Evolutionary conservation across 2,329 filamentous ascomycete species (phyloP), one percentile per base, ranked within the genome.

Genomic region (Claviceps purpurea): DNA sequence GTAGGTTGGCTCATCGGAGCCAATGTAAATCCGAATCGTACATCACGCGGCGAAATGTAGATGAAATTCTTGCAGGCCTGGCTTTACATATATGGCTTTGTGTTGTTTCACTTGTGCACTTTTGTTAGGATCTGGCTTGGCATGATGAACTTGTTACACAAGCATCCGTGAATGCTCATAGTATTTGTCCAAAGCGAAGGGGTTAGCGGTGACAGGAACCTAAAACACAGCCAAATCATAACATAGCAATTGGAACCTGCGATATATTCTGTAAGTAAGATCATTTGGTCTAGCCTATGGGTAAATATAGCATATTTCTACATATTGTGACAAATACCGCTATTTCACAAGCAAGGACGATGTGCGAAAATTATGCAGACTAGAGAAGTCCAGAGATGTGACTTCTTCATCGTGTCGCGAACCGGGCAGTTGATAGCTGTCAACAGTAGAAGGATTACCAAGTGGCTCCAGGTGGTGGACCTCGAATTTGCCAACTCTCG

Each of bases 1-100:
- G 77, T 86, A 24, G 81, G 82, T 0, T 85, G 82, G 82, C 64
- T 85, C 47, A 76, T 85, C 54, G 79, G 79, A 6, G 82, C 81
- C n/a, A 68, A 65, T 52, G 58, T 62, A 1, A 63, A 56, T 41
- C 59, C 63, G 55, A 44, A 49, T 40, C 14, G 26, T 52, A 20
- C 39, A 22, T n/a, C 41, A 45, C 30, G 34, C 20, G 49, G 11
- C n/a, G 41, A 39, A 40, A 50, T 49, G 16, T 49, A 49, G 24
- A 49, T 41, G 4, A 37, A 41, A 26, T 4, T 22, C 47, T 41
- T 41, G 37, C 38, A 26, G 16, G 5, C 13, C 16, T 26, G 8
- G 34, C 7, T 16, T 4, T 38, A 11, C 8, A 37, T 38, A 39
- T 5, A 3, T 39, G 46, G 18, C 8, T 39, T 8, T 38, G 7